Percentiles rank a stretch among this genome's conserved stretches.
Evolutionary conservation across 768 basidiomycete species (phyloP).

Genomic region (Leccinum variicolor): DNA sequence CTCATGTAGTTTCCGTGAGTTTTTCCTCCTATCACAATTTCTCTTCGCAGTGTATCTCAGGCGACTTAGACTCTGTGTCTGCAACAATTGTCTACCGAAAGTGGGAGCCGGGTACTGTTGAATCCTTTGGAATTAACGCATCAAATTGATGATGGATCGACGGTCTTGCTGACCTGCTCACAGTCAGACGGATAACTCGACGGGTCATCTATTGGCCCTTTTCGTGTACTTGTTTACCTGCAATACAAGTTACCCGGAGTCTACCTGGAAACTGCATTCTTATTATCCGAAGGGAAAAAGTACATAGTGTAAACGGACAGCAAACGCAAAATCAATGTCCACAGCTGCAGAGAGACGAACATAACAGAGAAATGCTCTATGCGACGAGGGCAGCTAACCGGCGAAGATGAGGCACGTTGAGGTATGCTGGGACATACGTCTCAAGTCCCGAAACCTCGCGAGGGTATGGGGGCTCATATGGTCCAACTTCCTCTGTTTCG

Average conservation of each 20-base stretch:
- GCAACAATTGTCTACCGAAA: constrained; percentile 25
- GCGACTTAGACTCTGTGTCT: constrained; percentile 43
- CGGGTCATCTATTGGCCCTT: not conserved
- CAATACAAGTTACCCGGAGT: not conserved
- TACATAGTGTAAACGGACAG: constrained; percentile 21
- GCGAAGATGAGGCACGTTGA: constrained; percentile 86
- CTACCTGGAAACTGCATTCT: constrained; percentile 1
- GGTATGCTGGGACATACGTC: constrained; percentile 92
- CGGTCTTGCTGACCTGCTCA: constrained; percentile 15
- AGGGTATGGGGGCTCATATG: constrained; percentile 90
- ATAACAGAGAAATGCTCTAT: constrained; percentile 32
- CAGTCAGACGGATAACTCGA: not conserved
- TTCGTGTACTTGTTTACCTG: not conserved
- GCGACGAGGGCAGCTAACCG: constrained; percentile 85
- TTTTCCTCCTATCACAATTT: not conserved
- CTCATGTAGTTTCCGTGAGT: constrained; percentile 13
- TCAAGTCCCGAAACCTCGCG: constrained; percentile 95
- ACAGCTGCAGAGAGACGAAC: not conserved
- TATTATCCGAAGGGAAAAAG: constrained; percentile 16
- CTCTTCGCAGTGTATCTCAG: constrained; percentile 18
- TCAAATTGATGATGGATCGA: constrained; percentile 55
- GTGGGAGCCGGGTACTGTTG: constrained; percentile 32
- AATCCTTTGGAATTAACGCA: constrained; percentile 47
- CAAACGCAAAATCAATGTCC: constrained; percentile 12
- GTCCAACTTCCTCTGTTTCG: constrained; percentile 95